A percentile compares a stretch with the other conserved stretches of the same genome.
Conservation (phyloP, 441 rosid genomes). For the Erodium trifolium region DNA sequence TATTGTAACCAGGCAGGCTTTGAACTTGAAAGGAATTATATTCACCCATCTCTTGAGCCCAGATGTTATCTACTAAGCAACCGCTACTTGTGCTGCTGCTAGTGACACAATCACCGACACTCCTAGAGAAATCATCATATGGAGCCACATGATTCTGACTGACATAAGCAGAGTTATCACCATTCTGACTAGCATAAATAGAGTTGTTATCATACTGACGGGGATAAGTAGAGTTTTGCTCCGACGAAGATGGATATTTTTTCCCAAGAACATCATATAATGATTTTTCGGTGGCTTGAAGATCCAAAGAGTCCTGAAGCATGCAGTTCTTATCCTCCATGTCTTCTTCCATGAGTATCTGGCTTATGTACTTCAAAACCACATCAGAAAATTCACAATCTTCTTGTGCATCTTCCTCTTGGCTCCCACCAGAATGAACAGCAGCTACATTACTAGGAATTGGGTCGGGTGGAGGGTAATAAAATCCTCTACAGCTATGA, state of each 20-base stretch:
- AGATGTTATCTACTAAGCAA: constrained; percentile 21
- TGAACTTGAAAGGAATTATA: constrained; percentile 24
- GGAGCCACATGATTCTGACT: too few relatives aligned
- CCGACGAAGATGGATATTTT: constrained; percentile 40
- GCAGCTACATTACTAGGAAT: constrained; percentile 14
- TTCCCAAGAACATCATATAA: constrained; percentile 55
- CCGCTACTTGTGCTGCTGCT: constrained; percentile 10
- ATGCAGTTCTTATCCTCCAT: constrained; percentile 47
- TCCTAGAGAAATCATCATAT: constrained; percentile 20
- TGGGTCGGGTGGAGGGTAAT: constrained; percentile 20
- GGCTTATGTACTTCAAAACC: constrained; percentile 46
- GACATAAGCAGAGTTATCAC: not conserved
- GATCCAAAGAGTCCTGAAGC: constrained; percentile 60
- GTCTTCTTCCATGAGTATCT: constrained; percentile 62
- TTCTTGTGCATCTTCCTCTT: constrained; percentile 27
- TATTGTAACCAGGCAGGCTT: constrained; percentile 21
- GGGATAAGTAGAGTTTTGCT: constrained; percentile 18
- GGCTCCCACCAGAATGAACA: too few relatives aligned
- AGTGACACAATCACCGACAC: not conserved
- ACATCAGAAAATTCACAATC: constrained; percentile 57
- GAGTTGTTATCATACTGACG: not conserved
- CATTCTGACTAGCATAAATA: constrained; percentile 14
- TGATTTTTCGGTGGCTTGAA: constrained; percentile 50
- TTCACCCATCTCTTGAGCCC: constrained; percentile 27
- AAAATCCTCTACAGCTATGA: constrained; percentile 21